A percentile compares a stretch with the other conserved stretches of the same genome.
Evolutionary conservation across 2,329 filamentous ascomycete species (phyloP).

Genomic region (Diaporthe velutina): DNA sequence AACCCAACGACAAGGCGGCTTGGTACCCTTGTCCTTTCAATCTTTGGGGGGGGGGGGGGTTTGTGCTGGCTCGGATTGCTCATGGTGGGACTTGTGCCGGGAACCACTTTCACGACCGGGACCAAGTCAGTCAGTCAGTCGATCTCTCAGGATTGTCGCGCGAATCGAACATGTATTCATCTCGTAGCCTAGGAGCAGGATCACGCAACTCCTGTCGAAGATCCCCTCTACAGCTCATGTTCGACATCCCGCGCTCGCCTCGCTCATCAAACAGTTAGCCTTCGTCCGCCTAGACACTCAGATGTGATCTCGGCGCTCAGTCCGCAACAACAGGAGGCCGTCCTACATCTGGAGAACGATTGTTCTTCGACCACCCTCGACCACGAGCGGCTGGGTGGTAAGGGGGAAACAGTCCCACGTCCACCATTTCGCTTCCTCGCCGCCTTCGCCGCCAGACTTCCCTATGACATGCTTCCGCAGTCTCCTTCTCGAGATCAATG

Average conservation of each 20-base stretch:
- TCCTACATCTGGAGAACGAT: neutral
- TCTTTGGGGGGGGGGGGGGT: neutral
- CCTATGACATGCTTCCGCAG: neutral
- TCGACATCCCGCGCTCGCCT: neutral
- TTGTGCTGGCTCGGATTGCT: neutral
- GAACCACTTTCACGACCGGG: neutral
- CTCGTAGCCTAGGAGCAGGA: neutral
- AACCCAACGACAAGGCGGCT: neutral
- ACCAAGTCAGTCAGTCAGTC: neutral
- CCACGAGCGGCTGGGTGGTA: neutral
- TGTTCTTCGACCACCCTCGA: neutral
- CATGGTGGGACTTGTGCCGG: neutral
- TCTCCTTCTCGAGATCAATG: neutral
- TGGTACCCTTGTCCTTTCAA: neutral
- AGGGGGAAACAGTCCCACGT: neutral
- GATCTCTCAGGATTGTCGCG: neutral
- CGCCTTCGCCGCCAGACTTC: neutral
- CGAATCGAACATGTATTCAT: constrained; percentile 20
- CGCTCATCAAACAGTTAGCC: neutral
- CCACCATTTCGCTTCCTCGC: neutral
- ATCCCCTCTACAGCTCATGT: neutral
- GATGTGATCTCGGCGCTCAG: neutral
- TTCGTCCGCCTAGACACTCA: neutral
- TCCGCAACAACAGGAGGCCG: neutral
- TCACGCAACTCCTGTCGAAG: neutral